These are phyloP conservation scores for Raffaelea deltoideospora DNA, from an alignment of 2,329 filamentous ascomycete genomes.

Conservation along the genomic window DNA sequence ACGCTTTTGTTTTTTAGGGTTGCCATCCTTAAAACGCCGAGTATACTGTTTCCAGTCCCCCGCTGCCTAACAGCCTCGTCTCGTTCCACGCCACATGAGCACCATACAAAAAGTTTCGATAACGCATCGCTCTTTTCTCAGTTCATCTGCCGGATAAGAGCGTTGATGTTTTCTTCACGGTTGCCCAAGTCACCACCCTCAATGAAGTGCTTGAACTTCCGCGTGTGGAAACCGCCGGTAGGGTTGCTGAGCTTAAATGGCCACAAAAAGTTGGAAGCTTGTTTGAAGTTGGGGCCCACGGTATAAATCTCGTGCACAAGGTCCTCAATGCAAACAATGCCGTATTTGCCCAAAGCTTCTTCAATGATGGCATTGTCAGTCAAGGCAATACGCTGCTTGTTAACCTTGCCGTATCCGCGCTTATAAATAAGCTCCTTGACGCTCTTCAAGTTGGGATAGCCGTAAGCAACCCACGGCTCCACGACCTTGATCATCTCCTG, in stretches of 20 bases:
- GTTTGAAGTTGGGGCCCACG: conserved; percentile 99
- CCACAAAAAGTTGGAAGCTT: conserved; percentile 98
- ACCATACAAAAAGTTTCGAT: conserved; percentile 8
- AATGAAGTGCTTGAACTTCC: conserved; percentile 99
- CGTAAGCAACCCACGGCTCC: conserved; percentile 98
- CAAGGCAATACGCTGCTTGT: conserved; percentile 93
- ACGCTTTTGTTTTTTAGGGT: too few species aligned
- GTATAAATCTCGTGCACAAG: conserved; percentile 98
- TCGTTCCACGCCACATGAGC: too few species aligned
- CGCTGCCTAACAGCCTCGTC: too few species aligned
- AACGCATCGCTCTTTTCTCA: conserved; percentile 32
- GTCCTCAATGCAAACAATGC: conserved; percentile 98
- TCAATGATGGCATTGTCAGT: conserved; percentile 98
- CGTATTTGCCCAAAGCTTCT: conserved; percentile 92
- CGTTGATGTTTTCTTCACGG: conserved; percentile 97
- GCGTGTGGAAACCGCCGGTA: conserved; percentile 83
- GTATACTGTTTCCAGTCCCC: too few species aligned
- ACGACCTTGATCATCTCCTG: conserved; percentile 95
- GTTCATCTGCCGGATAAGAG: conserved; percentile 96
- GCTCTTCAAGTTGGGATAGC: conserved; percentile 98
- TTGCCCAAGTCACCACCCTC: conserved; percentile 98
- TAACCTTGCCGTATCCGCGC: conserved; percentile 96
- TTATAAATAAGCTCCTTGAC: conserved; percentile 99
- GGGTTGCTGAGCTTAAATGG: conserved; percentile 99
- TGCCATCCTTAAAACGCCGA: too few species aligned